Evolutionary conservation across 2,329 filamentous ascomycete species (phyloP).

Genomic region (Pseudogymnoascus sp.): DNA sequence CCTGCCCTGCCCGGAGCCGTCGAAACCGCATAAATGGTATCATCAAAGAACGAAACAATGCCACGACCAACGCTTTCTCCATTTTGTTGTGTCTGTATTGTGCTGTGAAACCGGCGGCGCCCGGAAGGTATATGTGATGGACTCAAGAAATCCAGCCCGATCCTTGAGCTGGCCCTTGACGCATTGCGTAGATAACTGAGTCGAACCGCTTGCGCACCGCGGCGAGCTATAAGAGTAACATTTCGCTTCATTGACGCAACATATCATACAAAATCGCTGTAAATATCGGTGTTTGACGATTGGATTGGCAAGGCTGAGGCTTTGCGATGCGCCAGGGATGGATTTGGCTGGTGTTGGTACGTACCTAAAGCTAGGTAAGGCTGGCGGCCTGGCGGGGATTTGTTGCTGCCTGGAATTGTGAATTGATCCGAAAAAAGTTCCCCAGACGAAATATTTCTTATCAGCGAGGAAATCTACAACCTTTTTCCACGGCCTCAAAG

Average conservation of each 20-base stretch:
- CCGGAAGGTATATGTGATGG: not conserved
- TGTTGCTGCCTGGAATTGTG: not conserved
- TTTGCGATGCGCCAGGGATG: not conserved
- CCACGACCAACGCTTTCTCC: not conserved
- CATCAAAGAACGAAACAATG: conserved; percentile 12
- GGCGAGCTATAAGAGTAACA: not conserved
- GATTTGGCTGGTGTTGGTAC: not conserved
- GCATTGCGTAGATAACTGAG: not conserved
- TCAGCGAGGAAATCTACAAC: conserved; percentile 9
- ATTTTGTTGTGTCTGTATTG: not conserved
- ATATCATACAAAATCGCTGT: not conserved
- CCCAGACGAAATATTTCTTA: conserved; percentile 10
- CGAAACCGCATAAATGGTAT: conserved; percentile 87
- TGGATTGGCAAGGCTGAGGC: not conserved
- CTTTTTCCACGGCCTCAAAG: not conserved
- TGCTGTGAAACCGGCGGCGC: not conserved
- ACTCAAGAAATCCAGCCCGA: not conserved
- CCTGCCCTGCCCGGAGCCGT: conserved; percentile 80
- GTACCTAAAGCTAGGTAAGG: conserved; percentile 2
- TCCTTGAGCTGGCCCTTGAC: not conserved
- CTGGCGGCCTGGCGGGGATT: conserved; percentile 2
- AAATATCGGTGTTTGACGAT: not conserved
- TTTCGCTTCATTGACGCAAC: conserved; percentile 7
- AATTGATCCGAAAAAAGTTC: conserved; percentile 8
- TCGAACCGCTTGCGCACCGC: not conserved